Base-by-base conservation (phyloP, 108 stramenopile genomes). In the Nitzschia sp. region DNA sequence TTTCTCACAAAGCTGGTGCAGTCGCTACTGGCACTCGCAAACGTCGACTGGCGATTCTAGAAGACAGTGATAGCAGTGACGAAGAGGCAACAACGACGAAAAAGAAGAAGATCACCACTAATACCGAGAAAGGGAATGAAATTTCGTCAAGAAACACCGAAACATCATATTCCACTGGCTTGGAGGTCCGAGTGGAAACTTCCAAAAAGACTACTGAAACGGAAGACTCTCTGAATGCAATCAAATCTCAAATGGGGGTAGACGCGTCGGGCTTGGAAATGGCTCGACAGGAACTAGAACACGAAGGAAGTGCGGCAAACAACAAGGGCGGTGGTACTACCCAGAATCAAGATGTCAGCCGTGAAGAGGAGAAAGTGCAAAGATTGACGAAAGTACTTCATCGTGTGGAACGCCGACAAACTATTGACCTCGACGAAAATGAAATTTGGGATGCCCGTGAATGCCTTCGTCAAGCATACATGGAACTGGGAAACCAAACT, bases 371-470 rank as follows among this genome's bases (percentile, higher is more conserved):
- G 27, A 27, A 65, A 23, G 63, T 63, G 16, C 33, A 33, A 5
- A 28, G 71, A 29, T 47, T 63, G 2, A 35, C 45, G 25, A 62
- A 34, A 34, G 55, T 74, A 27, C 46, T 76, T n/a, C 30, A 61
- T 15, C 55, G 71, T n/a, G 70, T 38, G 53, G 35, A 74, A 15
- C 28, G 29, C 15, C 26, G 70, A 35, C 33, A 59, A 31, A n/a
- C 9, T 16, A 56, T 41, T 0, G 61, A 76, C 36, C 41, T 27
- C 5, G 66, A 72, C 30, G 68, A 55, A 30, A 44, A 73, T 29
- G 77, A 78, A 71, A 63, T 84, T 26, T 85, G 84, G 84, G 80
- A 85, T 65, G 78, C 80, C 2, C 58, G 75, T 17, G 84, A 85
- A 58, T 69, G 57, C 46, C 67, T 82, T 23, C 69, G 84, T 25